Base-by-base conservation (phyloP, 257 asterid genomes). In the Hygrophila difformis region DNA sequence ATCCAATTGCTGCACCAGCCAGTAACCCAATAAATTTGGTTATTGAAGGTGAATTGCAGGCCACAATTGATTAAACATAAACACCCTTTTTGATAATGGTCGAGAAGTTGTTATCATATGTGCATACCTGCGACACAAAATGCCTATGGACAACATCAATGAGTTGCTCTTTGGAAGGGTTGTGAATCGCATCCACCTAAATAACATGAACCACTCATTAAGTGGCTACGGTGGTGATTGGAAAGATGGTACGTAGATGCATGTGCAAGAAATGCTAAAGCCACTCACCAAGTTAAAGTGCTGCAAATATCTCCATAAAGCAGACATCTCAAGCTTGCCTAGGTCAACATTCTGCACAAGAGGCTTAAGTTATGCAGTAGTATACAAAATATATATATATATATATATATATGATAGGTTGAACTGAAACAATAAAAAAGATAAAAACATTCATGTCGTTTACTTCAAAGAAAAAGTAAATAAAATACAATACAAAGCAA, bases 241-340 rank as follows among this genome's bases (percentile, higher is more conserved):
- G 15, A n/a, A 6, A 9, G 3, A 31, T 12, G 19, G 17, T 44
- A 18, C n/a, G 12, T 21, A 3, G 0, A 12, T 28, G 7, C n/a
- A 7, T 4, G 47, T 4, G 4, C 21, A 3, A 3, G 2, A 18
- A 15, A 10, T 6, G 34, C 33, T 6, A 17, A 49, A 46, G 19
- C 29, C 19, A 73, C 98, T 71, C 60, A 89, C 98, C 13, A 89
- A 84, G 69, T 91, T 80, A 67, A 86, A 91, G 71, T 86, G 96
- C 39, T 69, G 74, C 51, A 71, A 69, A 49, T 91, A 91, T 74
- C 93, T 86, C 96, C 94, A 69, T 11, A 89, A 55, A 0, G 98
- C 94, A 20, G 76, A 72, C 84, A 71, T 79, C 75, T 82, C 96
- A 8, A 91, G 93, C 59, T 91, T 91, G 70, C 96, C 51, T 39